Percentiles rank a stretch among this genome's conserved stretches.
Evolutionary conservation across 495 filamentous ascomycete species (phyloP).

Genomic region (Aspergillus egyptiacus): DNA sequence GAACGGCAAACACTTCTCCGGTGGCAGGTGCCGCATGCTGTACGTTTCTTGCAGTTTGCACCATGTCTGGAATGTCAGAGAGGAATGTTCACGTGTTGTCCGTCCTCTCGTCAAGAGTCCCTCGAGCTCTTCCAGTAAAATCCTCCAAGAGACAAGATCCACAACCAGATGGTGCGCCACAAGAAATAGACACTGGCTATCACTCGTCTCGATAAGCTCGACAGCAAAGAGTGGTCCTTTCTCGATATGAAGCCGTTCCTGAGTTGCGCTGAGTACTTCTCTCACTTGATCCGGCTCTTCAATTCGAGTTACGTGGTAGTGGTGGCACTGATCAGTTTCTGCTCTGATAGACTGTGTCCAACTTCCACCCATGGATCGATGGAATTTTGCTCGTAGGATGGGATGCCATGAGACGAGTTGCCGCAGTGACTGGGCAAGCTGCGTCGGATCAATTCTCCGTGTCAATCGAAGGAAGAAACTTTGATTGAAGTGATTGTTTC

Average conservation of each 20-base stretch:
- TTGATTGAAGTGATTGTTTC: constrained; percentile 54
- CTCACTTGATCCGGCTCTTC: no score
- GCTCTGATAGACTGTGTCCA: not conserved
- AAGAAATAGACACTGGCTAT: not conserved
- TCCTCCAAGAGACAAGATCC: constrained; percentile 5
- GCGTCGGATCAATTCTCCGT: not conserved
- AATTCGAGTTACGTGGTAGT: no score
- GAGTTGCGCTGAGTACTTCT: not conserved
- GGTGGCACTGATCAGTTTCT: not conserved
- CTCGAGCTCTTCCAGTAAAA: constrained; percentile 1
- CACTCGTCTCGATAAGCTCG: constrained; percentile 33
- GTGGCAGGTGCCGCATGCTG: not conserved
- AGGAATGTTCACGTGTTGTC: not conserved
- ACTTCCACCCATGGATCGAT: not conserved
- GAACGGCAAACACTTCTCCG: not conserved
- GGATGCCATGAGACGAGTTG: not conserved
- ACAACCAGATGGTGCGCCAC: not conserved
- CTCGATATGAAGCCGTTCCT: constrained; percentile 15
- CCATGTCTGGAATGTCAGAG: not conserved
- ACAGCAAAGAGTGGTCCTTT: constrained; percentile 23
- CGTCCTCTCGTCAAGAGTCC: not conserved
- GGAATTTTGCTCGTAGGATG: not conserved
- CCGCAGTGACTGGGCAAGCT: not conserved
- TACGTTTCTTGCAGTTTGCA: not conserved
- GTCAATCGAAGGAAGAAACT: constrained; percentile 42